These are phyloP conservation scores for Quercus cerris DNA, from an alignment of 306 rosid genomes.

Conservation along the genomic window DNA sequence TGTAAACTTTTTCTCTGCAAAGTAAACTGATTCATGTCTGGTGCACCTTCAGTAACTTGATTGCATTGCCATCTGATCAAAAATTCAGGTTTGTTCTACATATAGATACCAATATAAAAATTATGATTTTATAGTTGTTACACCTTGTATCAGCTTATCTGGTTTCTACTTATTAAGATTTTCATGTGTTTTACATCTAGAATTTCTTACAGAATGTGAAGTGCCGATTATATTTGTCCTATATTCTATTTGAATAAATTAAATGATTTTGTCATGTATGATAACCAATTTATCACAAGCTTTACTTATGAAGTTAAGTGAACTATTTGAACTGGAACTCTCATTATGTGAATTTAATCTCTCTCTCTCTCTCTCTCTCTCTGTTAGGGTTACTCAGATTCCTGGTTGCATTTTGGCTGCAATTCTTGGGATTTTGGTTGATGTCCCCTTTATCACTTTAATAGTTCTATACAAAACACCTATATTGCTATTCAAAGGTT, in stretches of 20 bases:
- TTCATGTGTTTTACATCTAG: too few relatives aligned
- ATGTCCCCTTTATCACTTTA: conserved; percentile 15
- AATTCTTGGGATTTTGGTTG: conserved; percentile 16
- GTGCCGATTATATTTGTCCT: too few relatives aligned
- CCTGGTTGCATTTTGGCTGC: conserved; percentile 19
- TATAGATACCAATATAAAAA: too few relatives aligned
- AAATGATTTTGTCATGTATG: background rate
- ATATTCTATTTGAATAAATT: background rate
- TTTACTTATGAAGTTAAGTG: background rate
- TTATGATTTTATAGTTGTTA: too few relatives aligned
- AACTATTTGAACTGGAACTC: too few relatives aligned
- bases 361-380: background rate
- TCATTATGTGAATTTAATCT: too few relatives aligned
- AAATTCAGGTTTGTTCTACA: too few relatives aligned
- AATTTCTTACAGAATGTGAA: too few relatives aligned
- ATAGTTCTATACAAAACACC: conserved; percentile 22
- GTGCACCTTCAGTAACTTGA: too few relatives aligned
- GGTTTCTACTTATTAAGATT: background rate
- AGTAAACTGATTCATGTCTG: too few relatives aligned
- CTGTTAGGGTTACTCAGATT: conserved; percentile 8
- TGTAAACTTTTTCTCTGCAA: too few relatives aligned
- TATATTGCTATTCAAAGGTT: conserved; percentile 24
- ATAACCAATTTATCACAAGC: background rate
- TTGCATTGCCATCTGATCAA: too few relatives aligned
- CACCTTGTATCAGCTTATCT: background rate